Evolutionary conservation across 179 eudicot species (phyloP), one percentile per base, ranked within the genome.

Genomic region (Silene noctiflora): DNA sequence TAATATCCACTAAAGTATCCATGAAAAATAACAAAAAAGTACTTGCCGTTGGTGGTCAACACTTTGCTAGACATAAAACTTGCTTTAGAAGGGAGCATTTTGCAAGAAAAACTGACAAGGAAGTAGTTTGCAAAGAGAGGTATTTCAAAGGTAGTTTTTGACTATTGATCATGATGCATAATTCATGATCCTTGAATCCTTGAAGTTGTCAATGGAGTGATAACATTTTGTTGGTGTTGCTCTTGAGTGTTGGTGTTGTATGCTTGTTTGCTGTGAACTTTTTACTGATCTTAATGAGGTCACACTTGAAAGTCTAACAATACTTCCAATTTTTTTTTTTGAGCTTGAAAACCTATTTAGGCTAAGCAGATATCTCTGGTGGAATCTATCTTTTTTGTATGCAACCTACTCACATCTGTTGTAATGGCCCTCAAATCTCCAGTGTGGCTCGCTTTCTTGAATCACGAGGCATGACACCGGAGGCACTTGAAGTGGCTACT

Each of bases 401-500:
- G 9, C 48, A 59, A 13, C 46, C 11, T 44, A 19, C 60, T 77
- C 7, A 67, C 44, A 11, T 51, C 19, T 72, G 24, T 13, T 81
- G 71, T 64, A 75, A 68, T 22, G 25, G 17, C 12, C 27, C 29
- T 33, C 59, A 20, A 19, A 81, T 62, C 78, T 74, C 44, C 80
- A 92, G 98, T 70, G 98, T 94, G 83, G 98, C 96, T 69, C 92
- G 77, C 16, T 94, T 92, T 84, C 80, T 94, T 90, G 98, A 94
- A 87, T 92, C 96, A 60, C 88, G 98, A 67, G 96, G 89, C 42
- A 94, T 90, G 94, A 77, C 88, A 67, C 97, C 87, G 79, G 92
- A 92, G 76, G 98, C 97, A 60, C 85, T 90, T 71, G 98, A 92
- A 81, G 94, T 94, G 76, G 96, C 97, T 61, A 92, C 96, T 60